Evolutionary conservation across 106 monocot species (phyloP).

Genomic region (Narthecium ossifragum): DNA sequence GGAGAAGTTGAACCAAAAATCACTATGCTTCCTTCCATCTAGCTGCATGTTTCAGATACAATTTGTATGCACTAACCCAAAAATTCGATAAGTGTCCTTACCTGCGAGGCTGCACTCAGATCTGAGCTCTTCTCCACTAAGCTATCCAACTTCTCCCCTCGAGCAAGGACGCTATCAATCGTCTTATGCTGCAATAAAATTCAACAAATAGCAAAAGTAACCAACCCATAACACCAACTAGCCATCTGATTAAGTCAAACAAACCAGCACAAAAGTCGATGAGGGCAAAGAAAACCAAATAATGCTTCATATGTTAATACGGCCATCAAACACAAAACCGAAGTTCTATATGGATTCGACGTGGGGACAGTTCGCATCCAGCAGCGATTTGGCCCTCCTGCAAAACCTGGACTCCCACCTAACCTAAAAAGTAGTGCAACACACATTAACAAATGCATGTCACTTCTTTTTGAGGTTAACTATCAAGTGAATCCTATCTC

Average conservation of each 20-base stretch:
- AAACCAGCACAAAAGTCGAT: neutral
- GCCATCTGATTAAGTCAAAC: too few species aligned
- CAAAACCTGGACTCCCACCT: too few species aligned
- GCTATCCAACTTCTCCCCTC: constrained; percentile 65
- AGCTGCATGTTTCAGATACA: neutral
- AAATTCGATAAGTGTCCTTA: constrained; percentile 7
- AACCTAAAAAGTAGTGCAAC: too few species aligned
- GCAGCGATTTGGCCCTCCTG: too few species aligned
- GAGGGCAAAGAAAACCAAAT: neutral
- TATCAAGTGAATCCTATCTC: too few species aligned
- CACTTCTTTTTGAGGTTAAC: too few species aligned
- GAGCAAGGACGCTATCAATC: constrained; percentile 70
- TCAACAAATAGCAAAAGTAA: neutral
- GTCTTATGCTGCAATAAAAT: constrained; percentile 65
- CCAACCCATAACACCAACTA: too few species aligned
- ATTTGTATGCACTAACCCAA: neutral
- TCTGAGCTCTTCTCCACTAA: constrained; percentile 84
- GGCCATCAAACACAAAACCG: too few species aligned
- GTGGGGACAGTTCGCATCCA: too few species aligned
- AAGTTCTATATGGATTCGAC: too few species aligned
- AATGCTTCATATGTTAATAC: neutral
- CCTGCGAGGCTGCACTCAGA: constrained; percentile 81
- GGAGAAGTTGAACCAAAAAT: too few species aligned
- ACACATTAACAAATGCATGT: too few species aligned
- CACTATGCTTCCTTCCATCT: neutral